Evolutionary conservation across 1,284 basidiomycete species (phyloP).

Genomic region (Moesziomyces globuligerus): DNA sequence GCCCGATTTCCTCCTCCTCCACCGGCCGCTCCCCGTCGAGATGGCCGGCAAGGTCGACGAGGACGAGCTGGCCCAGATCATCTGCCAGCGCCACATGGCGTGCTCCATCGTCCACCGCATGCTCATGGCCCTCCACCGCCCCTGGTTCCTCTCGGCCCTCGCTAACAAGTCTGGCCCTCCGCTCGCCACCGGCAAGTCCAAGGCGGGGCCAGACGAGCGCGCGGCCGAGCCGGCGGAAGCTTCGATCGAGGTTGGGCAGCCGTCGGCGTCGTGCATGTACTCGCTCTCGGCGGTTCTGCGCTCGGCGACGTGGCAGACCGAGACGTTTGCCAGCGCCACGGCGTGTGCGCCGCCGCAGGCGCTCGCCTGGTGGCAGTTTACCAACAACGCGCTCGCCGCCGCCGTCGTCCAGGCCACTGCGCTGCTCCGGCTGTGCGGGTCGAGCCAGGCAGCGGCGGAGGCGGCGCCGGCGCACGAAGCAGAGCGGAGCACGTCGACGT

Average conservation of each 20-base stretch:
- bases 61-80: conserved; percentile 26
- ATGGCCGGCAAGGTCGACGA: conserved; percentile 31
- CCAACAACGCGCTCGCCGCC: conserved; percentile 36
- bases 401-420: conserved; percentile 37
- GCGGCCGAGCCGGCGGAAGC: neutral
- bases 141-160: conserved; percentile 29
- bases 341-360: conserved; percentile 22
- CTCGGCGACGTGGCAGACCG: conserved; percentile 33
- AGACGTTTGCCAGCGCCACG: conserved; percentile 21
- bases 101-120: conserved; percentile 35
- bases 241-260: neutral
- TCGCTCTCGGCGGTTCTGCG: conserved; percentile 27
- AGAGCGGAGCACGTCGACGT: neutral
- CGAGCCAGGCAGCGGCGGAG: neutral
- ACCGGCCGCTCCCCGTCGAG: conserved; percentile 29
- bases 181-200: neutral
- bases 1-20: conserved; percentile 24
- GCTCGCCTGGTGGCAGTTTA: conserved; percentile 33
- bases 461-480: too few species aligned
- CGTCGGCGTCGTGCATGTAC: conserved; percentile 15
- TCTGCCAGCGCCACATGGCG: conserved; percentile 33
- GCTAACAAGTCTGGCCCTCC: conserved; percentile 4
- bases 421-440: conserved; percentile 11
- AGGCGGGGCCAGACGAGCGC: neutral
- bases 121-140: conserved; percentile 36